These are phyloP conservation scores for Suillus paluster DNA, from an alignment of 768 basidiomycete genomes.

Conservation along the genomic window DNA sequence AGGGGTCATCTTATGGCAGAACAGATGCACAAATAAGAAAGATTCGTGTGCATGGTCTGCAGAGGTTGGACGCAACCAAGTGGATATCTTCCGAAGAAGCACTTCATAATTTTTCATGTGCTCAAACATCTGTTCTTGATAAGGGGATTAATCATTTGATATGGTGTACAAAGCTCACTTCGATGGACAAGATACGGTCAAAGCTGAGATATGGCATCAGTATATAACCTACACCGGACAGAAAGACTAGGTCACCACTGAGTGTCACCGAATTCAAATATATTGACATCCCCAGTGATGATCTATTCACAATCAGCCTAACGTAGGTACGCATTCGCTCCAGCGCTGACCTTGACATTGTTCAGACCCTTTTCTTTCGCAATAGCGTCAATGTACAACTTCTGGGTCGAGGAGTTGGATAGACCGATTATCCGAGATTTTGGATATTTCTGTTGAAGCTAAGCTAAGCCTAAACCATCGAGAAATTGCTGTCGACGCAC, in stretches of 20 bases:
- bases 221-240: slow-evolving; percentile 26
- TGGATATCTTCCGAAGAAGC: slow-evolving; percentile 62
- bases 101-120: slow-evolving; percentile 78
- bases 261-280: slow-evolving; percentile 55
- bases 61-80: slow-evolving; percentile 59
- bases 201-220: slow-evolving; percentile 47
- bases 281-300: slow-evolving; percentile 72
- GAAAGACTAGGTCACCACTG: slow-evolving; percentile 33
- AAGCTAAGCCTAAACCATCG: neutral
- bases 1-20: slow-evolving; percentile 64
- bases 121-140: slow-evolving; percentile 61
- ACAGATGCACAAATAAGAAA: slow-evolving; percentile 71
- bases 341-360: slow-evolving; percentile 51
- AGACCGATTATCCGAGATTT: slow-evolving; percentile 63
- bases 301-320: slow-evolving; percentile 39
- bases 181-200: slow-evolving; percentile 72
- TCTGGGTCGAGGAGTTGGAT: slow-evolving; percentile 73
- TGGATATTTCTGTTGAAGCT: slow-evolving; percentile 64
- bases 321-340: neutral
- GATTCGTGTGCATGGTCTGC: slow-evolving; percentile 41
- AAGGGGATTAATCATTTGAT: neutral
- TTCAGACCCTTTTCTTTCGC: slow-evolving; percentile 53
- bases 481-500: slow-evolving; percentile 30
- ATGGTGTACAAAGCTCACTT: slow-evolving; percentile 41
- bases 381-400: slow-evolving; percentile 58